These are phyloP conservation scores for Saitoella complicata DNA, from an alignment of 805 yeast genomes.

Conservation along the genomic window DNA sequence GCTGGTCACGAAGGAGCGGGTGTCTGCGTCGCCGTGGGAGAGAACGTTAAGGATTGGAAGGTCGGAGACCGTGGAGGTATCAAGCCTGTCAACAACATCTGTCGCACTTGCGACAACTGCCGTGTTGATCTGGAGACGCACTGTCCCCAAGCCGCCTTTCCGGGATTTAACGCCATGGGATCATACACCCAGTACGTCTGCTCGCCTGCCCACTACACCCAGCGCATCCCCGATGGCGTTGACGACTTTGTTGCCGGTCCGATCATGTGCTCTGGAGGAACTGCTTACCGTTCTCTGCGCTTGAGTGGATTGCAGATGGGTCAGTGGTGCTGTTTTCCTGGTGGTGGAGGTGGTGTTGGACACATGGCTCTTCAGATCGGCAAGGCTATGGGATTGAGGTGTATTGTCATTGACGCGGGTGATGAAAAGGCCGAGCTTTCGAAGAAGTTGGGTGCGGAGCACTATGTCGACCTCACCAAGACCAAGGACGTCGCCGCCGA, in stretches of 20 bases:
- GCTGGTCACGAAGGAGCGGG: constrained; percentile 92
- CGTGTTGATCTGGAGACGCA: constrained; percentile 42
- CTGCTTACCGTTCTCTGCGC: constrained; percentile 80
- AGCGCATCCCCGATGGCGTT: constrained; percentile 54
- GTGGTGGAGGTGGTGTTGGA: constrained; percentile 73
- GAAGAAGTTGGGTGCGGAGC: constrained; percentile 50
- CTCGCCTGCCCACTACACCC: constrained; percentile 79
- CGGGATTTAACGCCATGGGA: constrained; percentile 84
- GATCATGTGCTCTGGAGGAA: constrained; percentile 79
- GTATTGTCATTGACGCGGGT: constrained; percentile 57
- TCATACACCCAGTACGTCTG: constrained; percentile 83
- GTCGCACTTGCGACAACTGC: constrained; percentile 65
- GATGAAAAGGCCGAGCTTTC: constrained; percentile 40
- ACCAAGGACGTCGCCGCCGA: constrained; percentile 39
- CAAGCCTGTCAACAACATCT: constrained; percentile 70
- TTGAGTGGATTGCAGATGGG: constrained; percentile 56
- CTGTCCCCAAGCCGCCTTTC: constrained; percentile 52
- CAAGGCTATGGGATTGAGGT: constrained; percentile 59
- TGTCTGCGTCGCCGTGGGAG: constrained; percentile 62
- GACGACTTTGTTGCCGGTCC: constrained; percentile 69
- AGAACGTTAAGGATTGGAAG: constrained; percentile 50
- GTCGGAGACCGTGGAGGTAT: constrained; percentile 72
- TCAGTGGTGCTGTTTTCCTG: constrained; percentile 61
- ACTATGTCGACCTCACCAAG: constrained; percentile 41
- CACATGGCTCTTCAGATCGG: constrained; percentile 61